Conservation (phyloP, 345 rosid species). For the Hirschfeldia incana region DNA sequence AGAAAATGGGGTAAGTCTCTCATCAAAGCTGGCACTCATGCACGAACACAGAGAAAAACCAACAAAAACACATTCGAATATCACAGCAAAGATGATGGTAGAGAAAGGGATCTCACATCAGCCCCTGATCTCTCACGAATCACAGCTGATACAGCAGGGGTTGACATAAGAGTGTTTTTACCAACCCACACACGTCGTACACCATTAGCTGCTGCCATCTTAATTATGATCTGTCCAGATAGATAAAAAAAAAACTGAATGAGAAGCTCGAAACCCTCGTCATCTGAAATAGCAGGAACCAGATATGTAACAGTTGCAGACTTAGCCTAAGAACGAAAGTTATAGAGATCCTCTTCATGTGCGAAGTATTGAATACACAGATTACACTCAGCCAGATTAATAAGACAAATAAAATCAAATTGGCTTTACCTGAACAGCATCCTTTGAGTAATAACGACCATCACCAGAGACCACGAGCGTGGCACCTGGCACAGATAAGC, state of each 20-base stretch:
- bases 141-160: constrained; percentile 96
- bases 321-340: not conserved
- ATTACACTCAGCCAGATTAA: not conserved
- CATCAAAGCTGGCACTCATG: not conserved
- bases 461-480: constrained; percentile 99
- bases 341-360: not conserved
- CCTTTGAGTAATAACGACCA: constrained; percentile 97
- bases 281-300: constrained; percentile 1
- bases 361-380: not conserved
- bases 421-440: constrained; percentile 80
- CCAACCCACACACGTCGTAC: constrained; percentile 91
- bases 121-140: constrained; percentile 84
- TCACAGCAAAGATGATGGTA: not conserved
- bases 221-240: constrained; percentile 68
- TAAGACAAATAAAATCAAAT: not conserved
- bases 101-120: constrained; percentile 61
- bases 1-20: constrained; percentile 21
- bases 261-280: not conserved
- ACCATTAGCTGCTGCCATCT: constrained; percentile 97
- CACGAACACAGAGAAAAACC: constrained; percentile 17
- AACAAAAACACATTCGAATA: not conserved
- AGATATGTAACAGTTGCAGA: not conserved
- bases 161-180: constrained; percentile 86
- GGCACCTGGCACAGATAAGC: constrained; percentile 59
- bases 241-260: not conserved